Evolutionary conservation across 2,329 filamentous ascomycete genomes (phyloP), one percentile per base, ranked within the genome.

Genomic region (Neofusicoccum umdonicola): DNA sequence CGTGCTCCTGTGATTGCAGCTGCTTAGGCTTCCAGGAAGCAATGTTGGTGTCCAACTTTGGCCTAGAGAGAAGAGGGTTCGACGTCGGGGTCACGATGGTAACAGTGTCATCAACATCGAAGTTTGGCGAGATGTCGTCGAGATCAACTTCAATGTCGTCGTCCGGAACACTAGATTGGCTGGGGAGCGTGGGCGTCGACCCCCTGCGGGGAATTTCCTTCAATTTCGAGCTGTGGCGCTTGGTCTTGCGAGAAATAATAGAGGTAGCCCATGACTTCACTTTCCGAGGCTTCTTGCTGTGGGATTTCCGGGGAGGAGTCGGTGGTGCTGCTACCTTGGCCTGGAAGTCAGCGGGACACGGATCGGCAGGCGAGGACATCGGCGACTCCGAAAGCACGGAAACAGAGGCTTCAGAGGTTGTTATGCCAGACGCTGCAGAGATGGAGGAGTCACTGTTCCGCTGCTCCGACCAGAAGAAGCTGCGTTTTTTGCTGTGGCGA

Each of bases 251-350:
- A 15, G 86, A 85, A 7, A 92, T 79, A 64, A 90, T 89, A 2
- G 87, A 86, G 37, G 87, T 88, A 17, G 87, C 86, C 88, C 88
- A 90, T 3, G 84, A 84, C 72, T 91, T 92, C 65, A 94, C 90
- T 74, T 90, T 93, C 77, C 91, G 92, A 72, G 77, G 77, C 47
- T 72, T 77, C 34, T 62, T 60, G 34, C 52, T 22, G 17, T 54
- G 22, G 19, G 51, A 62, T 37, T 67, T 68, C 11, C 65, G 60
- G 19, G 48, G 48, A 19, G 51, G 52, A 9, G 62, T 51, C 4
- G 51, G 44, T n/a, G 41, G 42, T 9, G 51, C 27, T 31, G 27
- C 27, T 31, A 31, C 62, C 22, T 50, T 54, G 17, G 34, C 19
- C 1, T 19, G 22, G 17, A 48, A 19, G 35, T 54, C 41, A 8